A percentile compares a stretch with the other conserved stretches of the same genome.
Conservation (phyloP, 2,329 filamentous ascomycete species). For the Amesomyces nigricolor region DNA sequence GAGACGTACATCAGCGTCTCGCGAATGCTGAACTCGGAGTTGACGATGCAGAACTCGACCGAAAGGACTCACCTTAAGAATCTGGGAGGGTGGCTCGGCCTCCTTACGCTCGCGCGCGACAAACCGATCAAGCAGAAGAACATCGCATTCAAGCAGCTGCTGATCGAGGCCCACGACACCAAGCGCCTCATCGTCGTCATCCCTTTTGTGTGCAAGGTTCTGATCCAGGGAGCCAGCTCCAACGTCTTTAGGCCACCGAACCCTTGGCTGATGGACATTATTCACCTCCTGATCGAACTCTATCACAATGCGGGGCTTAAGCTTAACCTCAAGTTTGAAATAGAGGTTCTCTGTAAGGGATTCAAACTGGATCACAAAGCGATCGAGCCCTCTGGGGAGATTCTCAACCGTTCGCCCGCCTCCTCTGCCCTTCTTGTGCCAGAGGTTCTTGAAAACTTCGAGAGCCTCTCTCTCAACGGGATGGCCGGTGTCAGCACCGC, state of each 20-base stretch:
- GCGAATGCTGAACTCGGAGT: constrained; percentile 83
- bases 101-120: constrained; percentile 85
- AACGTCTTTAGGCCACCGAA: constrained; percentile 91
- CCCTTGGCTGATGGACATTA: constrained; percentile 96
- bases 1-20: constrained; percentile 87
- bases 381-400: constrained; percentile 80
- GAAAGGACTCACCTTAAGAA: constrained; percentile 91
- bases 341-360: constrained; percentile 93
- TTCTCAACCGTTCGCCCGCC: constrained; percentile 60
- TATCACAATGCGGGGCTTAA: constrained; percentile 92
- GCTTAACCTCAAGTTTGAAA: constrained; percentile 96
- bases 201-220: constrained; percentile 94
- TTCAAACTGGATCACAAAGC: constrained; percentile 86
- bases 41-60: constrained; percentile 73
- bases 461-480: constrained; percentile 72
- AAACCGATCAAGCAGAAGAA: constrained; percentile 95
- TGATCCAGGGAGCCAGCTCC: constrained; percentile 77
- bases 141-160: constrained; percentile 91
- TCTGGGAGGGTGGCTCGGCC: constrained; percentile 86
- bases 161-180: constrained; percentile 89
- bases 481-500: constrained; percentile 65
- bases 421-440: constrained; percentile 42
- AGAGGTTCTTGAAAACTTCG: constrained; percentile 74
- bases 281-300: constrained; percentile 83
- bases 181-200: constrained; percentile 89